Base-by-base conservation (phyloP, 345 rosid species). In the Microthlaspi erraticum region DNA sequence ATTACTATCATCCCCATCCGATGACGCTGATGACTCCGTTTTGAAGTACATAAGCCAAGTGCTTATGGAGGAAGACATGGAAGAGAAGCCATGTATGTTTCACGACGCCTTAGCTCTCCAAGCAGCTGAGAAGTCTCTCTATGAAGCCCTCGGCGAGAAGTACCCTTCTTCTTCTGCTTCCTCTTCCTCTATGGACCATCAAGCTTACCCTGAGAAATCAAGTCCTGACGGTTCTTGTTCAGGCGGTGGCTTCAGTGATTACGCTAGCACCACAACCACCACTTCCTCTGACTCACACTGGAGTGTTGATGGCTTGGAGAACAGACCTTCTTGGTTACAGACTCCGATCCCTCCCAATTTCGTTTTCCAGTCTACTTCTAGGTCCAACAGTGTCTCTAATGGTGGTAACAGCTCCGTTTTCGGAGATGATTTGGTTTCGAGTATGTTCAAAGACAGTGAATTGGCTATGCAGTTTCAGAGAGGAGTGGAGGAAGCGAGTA, bases 51-150 rank as follows among this genome's bases (percentile, higher is more conserved):
- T 85, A 51, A 87, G 80, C 60, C 87, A 82, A 75, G 86, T 89
- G n/a, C 92, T 92, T 42, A 83, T 89, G 92, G 92, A 92, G 33
- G 96, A 92, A 64, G 85, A 85, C 58, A 80, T 80, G 76, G 86
- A 82, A 36, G 90, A 82, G 64, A 82, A 81, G 68, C 78, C 89
- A 10, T 79, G 77, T 68, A 83, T 81, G 87, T 82, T 87, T 68
- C 84, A 79, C 29, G 89, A 89, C 38, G 79, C 89, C 5, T 78
- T 85, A 20, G 92, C 85, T 79, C 90, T 92, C 26, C 87, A 83
- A 82, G 87, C 88, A 4, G 87, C 95, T 6, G 90, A 89, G 76
- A 86, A 82, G 52, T 84, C 91, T 39, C 81, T 91, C 5, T 87
- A 84, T 16, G 88, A 87, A 17, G 88, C 83, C 53, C 77, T 89